Conservation (phyloP, 345 rosid species). For the Pugionium cornutum region DNA sequence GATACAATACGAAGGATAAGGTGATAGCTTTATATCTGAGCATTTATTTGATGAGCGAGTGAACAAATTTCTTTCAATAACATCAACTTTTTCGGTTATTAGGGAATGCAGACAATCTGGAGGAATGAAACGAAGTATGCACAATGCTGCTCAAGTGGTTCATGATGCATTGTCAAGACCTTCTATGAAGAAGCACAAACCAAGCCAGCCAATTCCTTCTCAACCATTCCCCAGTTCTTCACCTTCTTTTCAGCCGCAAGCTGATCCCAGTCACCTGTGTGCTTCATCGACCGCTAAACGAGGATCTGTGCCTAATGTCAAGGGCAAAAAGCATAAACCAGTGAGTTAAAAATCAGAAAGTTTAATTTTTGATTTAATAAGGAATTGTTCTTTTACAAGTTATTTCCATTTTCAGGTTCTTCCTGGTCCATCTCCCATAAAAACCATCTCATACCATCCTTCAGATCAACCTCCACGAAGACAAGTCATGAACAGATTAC, state of each 20-base stretch:
- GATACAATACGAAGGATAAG: conserved; percentile 71
- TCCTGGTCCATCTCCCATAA: conserved; percentile 59
- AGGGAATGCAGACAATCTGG: conserved; percentile 92
- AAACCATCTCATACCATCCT: conserved; percentile 55
- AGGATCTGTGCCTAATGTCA: conserved; percentile 55
- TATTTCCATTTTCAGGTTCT: conserved; percentile 48
- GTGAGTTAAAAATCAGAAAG: conserved; percentile 47
- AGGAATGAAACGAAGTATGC: conserved; percentile 61
- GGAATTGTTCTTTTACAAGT: neutral
- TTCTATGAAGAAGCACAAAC: conserved; percentile 75
- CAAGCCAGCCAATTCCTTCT: conserved; percentile 53
- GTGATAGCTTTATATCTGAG: conserved; percentile 38
- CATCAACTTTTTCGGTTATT: conserved; percentile 17
- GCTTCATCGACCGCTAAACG: conserved; percentile 61
- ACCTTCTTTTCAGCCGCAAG: conserved; percentile 63
- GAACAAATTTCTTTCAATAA: conserved; percentile 13
- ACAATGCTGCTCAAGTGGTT: conserved; percentile 51
- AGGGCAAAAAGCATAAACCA: conserved; percentile 74
- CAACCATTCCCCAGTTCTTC: conserved; percentile 66
- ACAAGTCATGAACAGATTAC: conserved; percentile 55
- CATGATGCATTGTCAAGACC: conserved; percentile 77
- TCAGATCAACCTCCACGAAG: conserved; percentile 62
- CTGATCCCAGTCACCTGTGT: conserved; percentile 56
- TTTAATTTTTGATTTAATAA: no score
- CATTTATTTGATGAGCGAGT: conserved; percentile 3